Evolutionary conservation across 2,329 filamentous ascomycete species (phyloP), one percentile per base, ranked within the genome.

Genomic region (Colletotrichum euphorbiae): DNA sequence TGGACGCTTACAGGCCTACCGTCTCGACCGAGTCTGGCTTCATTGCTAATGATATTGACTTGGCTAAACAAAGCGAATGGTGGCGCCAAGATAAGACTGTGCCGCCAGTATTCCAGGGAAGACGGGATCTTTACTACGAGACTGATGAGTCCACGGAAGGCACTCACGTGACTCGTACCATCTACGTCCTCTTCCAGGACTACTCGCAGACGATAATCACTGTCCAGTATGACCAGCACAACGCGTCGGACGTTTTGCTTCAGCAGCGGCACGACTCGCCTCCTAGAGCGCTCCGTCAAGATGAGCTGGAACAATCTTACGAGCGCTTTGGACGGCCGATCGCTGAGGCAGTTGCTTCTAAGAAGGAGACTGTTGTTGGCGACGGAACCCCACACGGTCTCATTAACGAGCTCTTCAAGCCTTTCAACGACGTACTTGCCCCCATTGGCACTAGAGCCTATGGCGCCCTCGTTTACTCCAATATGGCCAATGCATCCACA

Each of bases 201-300:
- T 99, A 99, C 79, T 98, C 94, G 17, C 96, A 98, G 77, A 98
- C 95, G 0, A 85, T 97, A 71, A 87, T 99, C 74, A 93, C 91
- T 0, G 92, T 90, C 17, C 90, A 86, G 57, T 98, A 91, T 77
- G 92, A 97, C 77, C 83, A 90, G 1, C 87, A 89, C 60, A 90
- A 97, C 75, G 86, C 91, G 3, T 83, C 87, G 2, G 90, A 95
- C 74, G 91, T 90, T 11, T 83, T 88, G 38, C 79, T 98, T 6
- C 92, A 97, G 74, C 96, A 99, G 79, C 89, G 90, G 50, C 95
- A 98, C 74, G 93, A 98, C 75, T 83, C 89, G 1, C 94, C 96
- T 3, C 95, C 96, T 5, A 87, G 91, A 9, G 86, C 88, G 21
- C 88, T 94, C 52, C 92, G 96, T 45, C 95, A 98, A 77, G 96